Conservation (phyloP, 2,329 filamentous ascomycete genomes). For the Cercospora brassicicola region DNA sequence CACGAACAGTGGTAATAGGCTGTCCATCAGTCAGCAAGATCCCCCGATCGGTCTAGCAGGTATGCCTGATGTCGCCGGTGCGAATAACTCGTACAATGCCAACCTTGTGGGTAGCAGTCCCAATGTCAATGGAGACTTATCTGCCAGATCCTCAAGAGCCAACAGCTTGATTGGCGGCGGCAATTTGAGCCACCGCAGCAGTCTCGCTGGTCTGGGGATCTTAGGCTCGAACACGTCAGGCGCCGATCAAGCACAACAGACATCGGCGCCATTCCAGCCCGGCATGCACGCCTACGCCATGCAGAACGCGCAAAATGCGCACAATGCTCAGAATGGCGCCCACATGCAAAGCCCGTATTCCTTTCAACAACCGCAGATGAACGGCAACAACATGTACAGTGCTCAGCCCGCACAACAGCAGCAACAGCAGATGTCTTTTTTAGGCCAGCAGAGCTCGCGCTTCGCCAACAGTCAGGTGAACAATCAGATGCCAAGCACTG, state of each 20-base stretch:
- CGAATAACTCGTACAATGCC: conserved; percentile 31
- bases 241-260: conserved; percentile 33
- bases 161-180: conserved; percentile 51
- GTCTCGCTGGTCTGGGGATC: conserved; percentile 37
- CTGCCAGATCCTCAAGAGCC: conserved; percentile 50
- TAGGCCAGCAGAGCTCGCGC: conserved; percentile 42
- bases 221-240: conserved; percentile 33
- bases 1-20: conserved; percentile 50
- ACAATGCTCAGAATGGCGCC: conserved; percentile 25
- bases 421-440: conserved; percentile 40
- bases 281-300: conserved; percentile 39
- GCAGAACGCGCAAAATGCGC: conserved; percentile 31
- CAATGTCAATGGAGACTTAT: conserved; percentile 45
- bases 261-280: conserved; percentile 34
- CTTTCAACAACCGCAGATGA: conserved; percentile 34
- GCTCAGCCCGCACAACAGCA: conserved; percentile 31
- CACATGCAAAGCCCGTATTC: conserved; percentile 36
- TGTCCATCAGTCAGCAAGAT: conserved; percentile 41
- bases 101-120: conserved; percentile 38
- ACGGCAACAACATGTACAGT: conserved; percentile 35
- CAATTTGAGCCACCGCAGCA: conserved; percentile 37
- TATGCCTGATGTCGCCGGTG: conserved; percentile 38
- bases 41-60: conserved; percentile 40
- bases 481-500: conserved; percentile 36
- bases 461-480: conserved; percentile 40